Conservation (phyloP, 1,284 basidiomycete species). For the Leccinum subrobustum region DNA sequence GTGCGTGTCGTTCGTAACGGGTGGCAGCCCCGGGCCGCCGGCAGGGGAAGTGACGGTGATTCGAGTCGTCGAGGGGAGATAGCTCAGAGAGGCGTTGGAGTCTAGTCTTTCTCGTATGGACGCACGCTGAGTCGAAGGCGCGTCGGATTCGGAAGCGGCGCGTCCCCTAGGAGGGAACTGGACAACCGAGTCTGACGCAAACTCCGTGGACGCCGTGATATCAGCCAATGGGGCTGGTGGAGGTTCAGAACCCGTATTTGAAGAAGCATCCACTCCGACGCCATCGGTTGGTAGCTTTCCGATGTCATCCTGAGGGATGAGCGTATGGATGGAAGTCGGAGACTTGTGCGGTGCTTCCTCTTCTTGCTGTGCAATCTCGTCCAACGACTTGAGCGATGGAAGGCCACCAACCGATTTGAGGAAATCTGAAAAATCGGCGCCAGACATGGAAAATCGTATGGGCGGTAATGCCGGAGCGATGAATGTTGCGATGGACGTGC, state of each 20-base stretch:
- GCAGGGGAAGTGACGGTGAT: conserved; percentile 49
- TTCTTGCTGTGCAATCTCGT: conserved; percentile 40
- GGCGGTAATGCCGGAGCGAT: conserved; percentile 80
- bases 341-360: conserved; percentile 19
- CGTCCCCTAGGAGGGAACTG: conserved; percentile 21
- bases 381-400: conserved; percentile 42
- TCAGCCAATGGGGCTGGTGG: background rate
- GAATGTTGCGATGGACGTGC: conserved; percentile 68
- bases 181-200: conserved; percentile 12
- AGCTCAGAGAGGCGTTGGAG: conserved; percentile 22
- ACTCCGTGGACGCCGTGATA: conserved; percentile 13
- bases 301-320: conserved; percentile 38
- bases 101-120: conserved; percentile 17
- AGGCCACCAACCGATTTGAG: conserved; percentile 54
- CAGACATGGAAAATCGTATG: conserved; percentile 79
- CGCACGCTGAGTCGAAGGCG: conserved; percentile 2
- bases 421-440: conserved; percentile 74
- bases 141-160: conserved; percentile 26
- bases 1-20: conserved; percentile 38
- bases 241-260: background rate
- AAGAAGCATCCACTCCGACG: background rate
- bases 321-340: conserved; percentile 23
- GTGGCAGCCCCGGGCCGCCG: conserved; percentile 29
- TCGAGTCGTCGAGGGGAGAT: conserved; percentile 25
- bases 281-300: background rate